Evolutionary conservation across 2,329 filamentous ascomycete species (phyloP).

Genomic region (Aspergillus pseudotamarii): DNA sequence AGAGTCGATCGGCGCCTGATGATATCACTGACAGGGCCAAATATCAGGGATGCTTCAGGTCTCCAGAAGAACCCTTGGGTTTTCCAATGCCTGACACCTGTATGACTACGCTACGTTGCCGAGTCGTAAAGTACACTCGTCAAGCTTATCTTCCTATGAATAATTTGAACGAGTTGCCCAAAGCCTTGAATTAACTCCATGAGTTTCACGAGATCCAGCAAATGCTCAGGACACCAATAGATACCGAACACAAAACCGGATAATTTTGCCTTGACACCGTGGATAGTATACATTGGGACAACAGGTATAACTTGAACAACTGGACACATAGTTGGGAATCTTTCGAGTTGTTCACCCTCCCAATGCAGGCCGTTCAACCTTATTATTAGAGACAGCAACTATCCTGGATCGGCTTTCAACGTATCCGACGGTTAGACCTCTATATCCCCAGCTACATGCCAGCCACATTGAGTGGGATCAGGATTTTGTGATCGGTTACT

Average conservation of each 20-base stretch:
- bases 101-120: not conserved
- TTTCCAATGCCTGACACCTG: not conserved
- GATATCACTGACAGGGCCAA: constrained; percentile 1
- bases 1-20: not conserved
- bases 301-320: not conserved
- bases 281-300: not conserved
- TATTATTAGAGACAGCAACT: not conserved
- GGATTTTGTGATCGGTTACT: not conserved
- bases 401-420: not conserved
- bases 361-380: not conserved
- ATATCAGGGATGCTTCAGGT: not conserved
- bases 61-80: not conserved
- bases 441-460: not conserved
- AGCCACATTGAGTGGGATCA: not conserved
- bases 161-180: not conserved
- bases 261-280: not conserved
- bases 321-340: not conserved
- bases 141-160: not conserved
- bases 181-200: not conserved
- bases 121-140: not conserved
- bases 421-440: not conserved
- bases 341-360: not conserved
- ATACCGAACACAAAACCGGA: not conserved
- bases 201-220: not conserved
- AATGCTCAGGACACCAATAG: not conserved